Evolutionary conservation across 2,329 filamentous ascomycete species (phyloP).

Genomic region (Pseudogymnoascus sp.): DNA sequence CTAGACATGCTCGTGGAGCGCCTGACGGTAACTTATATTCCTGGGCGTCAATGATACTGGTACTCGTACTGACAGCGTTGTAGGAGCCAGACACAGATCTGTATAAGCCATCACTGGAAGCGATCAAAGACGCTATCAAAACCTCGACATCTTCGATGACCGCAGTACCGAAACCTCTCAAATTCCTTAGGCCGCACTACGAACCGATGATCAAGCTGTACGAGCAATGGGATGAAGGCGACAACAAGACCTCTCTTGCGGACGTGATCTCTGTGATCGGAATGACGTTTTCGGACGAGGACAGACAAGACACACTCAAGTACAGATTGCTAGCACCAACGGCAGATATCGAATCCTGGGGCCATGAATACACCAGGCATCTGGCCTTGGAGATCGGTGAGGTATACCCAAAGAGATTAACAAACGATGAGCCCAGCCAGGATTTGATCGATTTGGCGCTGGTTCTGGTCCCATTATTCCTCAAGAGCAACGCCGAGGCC

Average conservation of each 20-base stretch:
- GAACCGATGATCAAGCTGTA: constrained; percentile 80
- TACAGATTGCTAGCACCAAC: constrained; percentile 86
- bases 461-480: constrained; percentile 83
- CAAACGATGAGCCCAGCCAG: constrained; percentile 73
- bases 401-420: constrained; percentile 81
- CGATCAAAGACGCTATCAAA: constrained; percentile 98
- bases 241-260: constrained; percentile 82
- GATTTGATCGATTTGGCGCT: constrained; percentile 81
- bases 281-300: constrained; percentile 98
- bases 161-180: constrained; percentile 93
- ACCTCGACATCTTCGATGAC: constrained; percentile 99
- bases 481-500: constrained; percentile 95
- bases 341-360: constrained; percentile 92
- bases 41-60: background rate
- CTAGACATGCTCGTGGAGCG: constrained; percentile 97
- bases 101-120: constrained; percentile 86
- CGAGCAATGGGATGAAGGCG: constrained; percentile 76
- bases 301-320: constrained; percentile 90
- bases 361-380: constrained; percentile 96
- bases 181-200: constrained; percentile 96
- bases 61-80: constrained; percentile 8
- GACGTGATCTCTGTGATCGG: constrained; percentile 96
- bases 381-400: constrained; percentile 91
- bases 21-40: constrained; percentile 58
- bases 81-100: constrained; percentile 81